These are phyloP conservation scores for Eimeria zaria DNA, from an alignment of 169 alveolate genomes.

Conservation along the genomic window DNA sequence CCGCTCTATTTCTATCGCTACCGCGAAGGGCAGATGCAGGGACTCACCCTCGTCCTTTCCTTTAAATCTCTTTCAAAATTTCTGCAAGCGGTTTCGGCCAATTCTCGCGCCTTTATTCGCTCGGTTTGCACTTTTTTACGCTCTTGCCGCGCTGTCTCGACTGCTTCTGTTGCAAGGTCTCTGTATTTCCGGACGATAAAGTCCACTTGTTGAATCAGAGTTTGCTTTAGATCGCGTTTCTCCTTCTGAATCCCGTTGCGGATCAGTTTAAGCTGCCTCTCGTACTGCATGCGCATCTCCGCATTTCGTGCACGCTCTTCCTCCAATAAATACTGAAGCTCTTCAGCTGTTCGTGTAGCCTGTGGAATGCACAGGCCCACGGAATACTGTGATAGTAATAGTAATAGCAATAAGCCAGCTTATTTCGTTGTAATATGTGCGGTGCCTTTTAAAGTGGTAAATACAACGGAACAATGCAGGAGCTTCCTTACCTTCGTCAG, in stretches of 20 bases:
- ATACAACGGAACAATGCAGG: neutral
- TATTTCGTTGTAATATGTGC: neutral
- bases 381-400: too few species aligned
- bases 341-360: conserved; percentile 57
- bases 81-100: conserved; percentile 76
- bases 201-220: conserved; percentile 64
- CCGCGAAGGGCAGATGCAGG: too few species aligned
- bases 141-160: conserved; percentile 68
- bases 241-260: conserved; percentile 73
- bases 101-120: conserved; percentile 60
- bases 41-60: conserved; percentile 65
- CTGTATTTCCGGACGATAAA: conserved; percentile 74
- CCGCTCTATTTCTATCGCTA: neutral
- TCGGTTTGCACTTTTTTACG: conserved; percentile 71
- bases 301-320: conserved; percentile 72
- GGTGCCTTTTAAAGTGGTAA: too few species aligned
- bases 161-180: conserved; percentile 74
- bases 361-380: neutral
- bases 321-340: conserved; percentile 64
- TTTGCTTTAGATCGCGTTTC: conserved; percentile 38
- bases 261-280: conserved; percentile 55
- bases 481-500: conserved; percentile 27
- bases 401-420: neutral
- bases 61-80: conserved; percentile 76
- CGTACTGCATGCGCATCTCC: conserved; percentile 73